Percentiles rank a stretch among this genome's conserved stretches.
phyloP scores from a whole-genome alignment of 306 rosid species.

The Dalbergia cochinchinensis region DNA sequence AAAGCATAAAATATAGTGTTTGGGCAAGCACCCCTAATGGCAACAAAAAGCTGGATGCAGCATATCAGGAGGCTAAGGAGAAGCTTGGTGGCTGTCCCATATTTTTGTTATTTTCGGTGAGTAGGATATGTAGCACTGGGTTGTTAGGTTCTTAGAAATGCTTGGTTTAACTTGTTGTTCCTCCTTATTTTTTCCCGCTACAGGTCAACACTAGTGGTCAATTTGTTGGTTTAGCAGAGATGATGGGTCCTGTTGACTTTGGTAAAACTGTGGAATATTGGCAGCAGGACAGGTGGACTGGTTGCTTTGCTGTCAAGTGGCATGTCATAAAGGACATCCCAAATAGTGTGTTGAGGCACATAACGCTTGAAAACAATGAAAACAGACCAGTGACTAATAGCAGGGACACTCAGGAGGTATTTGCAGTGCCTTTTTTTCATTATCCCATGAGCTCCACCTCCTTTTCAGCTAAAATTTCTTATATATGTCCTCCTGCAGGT shows the following conservation, averaged over 20 bases:
- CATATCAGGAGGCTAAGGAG: constrained; percentile 61
- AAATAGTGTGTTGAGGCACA: constrained; percentile 55
- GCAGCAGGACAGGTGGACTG: constrained; percentile 74
- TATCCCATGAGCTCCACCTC: neutral
- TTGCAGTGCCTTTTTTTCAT: constrained; percentile 26
- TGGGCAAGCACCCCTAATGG: constrained; percentile 73
- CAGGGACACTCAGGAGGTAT: constrained; percentile 72
- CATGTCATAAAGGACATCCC: constrained; percentile 65
- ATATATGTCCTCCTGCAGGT: constrained; percentile 50
- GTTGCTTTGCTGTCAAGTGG: constrained; percentile 69
- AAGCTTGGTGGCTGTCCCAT: constrained; percentile 58
- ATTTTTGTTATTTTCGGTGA: constrained; percentile 62
- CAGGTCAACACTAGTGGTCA: constrained; percentile 70
- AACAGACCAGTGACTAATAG: constrained; percentile 67
- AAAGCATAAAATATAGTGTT: constrained; percentile 62
- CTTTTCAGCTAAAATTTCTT: constrained; percentile 1
- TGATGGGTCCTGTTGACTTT: constrained; percentile 62
- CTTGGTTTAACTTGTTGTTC: neutral
- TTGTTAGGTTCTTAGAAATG: neutral
- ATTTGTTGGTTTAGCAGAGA: constrained; percentile 69
- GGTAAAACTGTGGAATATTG: constrained; percentile 52
- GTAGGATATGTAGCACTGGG: constrained; percentile 26
- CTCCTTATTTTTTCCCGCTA: neutral
- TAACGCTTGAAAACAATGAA: constrained; percentile 66
- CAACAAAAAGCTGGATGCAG: constrained; percentile 56